Base-by-base conservation (phyloP, 2,329 filamentous ascomycete species). In the Triangularia setosa region DNA sequence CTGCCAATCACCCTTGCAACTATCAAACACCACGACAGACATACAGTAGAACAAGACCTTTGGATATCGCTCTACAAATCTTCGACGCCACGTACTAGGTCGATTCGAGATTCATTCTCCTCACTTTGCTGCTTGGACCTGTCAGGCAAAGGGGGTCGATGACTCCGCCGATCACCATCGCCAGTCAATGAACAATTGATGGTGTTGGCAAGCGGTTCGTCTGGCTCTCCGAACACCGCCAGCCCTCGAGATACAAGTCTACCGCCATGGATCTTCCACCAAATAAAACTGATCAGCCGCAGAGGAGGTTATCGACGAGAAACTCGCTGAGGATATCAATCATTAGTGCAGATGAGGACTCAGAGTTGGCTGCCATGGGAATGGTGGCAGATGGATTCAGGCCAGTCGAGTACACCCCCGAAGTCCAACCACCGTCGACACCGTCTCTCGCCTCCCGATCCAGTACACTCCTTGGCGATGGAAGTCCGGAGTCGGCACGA, bases 371-470 rank as follows among this genome's bases (percentile, higher is more conserved):
- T 71, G 76, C 76, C 58, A 82, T 80, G 27, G 78, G 82, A 74
- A 78, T 79, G 59, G 79, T 87, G 63, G 80, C 83, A 16, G 83
- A 85, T 70, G 83, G 82, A 60, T 84, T 83, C 69, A 77, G 81
- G 64, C 82, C 81, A 21, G 64, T 68, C 65, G 71, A 73, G 64
- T 58, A 53, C 28, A 30, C 59, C 60, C 18, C 62, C 40, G 60
- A 63, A 23, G 60, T 67, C 21, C 30, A 55, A 67, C n/a, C 18
- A 4, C 65, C 62, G 25, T 67, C 73, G 48, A 64, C 70, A 53
- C 64, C 68, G 53, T 64, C 67, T 25, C 61, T 71, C 25, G 67
- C 71, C 35, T 73, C 72, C 4, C 65, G 69, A 69, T 70, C 70
- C 70, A 62, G 71, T 69, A 60, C 62, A 28, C 24, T 60, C 30